Percentiles rank a stretch among this genome's conserved stretches.
These are phyloP conservation scores for Microstegium vimineum DNA, from an alignment of 176 grass and related monocot species.

Conservation along the genomic window DNA sequence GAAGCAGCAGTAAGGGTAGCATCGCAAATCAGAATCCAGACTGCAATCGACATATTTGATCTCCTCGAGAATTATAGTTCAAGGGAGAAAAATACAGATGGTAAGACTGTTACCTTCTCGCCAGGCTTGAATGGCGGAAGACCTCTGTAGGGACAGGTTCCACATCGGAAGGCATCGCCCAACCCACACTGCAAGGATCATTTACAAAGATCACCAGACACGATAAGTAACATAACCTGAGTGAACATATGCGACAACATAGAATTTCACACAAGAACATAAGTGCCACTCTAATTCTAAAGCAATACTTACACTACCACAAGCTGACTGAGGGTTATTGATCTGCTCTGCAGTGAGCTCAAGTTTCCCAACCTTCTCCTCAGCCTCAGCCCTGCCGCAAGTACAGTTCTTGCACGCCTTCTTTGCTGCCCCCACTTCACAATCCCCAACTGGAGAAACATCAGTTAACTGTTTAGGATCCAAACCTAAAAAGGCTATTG, in stretches of 20 bases:
- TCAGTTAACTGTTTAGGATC: not conserved
- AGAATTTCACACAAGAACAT: not conserved
- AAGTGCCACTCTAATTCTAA: not conserved
- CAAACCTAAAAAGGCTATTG: not conserved
- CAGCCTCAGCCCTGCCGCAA: conserved; percentile 88
- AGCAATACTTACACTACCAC: conserved; percentile 65
- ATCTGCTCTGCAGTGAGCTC: conserved; percentile 79
- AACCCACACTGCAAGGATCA: conserved; percentile 70
- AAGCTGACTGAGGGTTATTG: conserved; percentile 76
- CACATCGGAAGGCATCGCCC: conserved; percentile 87
- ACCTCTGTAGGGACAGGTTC: conserved; percentile 84
- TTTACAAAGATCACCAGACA: not conserved
- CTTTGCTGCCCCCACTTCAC: conserved; percentile 75
- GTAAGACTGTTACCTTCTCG: conserved; percentile 57
- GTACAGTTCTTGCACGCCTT: conserved; percentile 96
- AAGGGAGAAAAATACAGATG: not conserved
- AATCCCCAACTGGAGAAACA: conserved; percentile 62
- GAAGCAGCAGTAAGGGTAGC: not conserved
- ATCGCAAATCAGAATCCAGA: not conserved
- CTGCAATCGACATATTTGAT: not conserved
- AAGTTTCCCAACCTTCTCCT: conserved; percentile 83
- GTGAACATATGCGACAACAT: not conserved
- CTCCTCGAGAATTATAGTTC: not conserved
- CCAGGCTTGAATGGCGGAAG: conserved; percentile 78
- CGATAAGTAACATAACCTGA: not conserved